Percentiles rank a stretch among this genome's conserved stretches.
These are phyloP conservation scores for Fusarium falciforme DNA, from an alignment of 2,329 filamentous ascomycete genomes.

Conservation along the genomic window DNA sequence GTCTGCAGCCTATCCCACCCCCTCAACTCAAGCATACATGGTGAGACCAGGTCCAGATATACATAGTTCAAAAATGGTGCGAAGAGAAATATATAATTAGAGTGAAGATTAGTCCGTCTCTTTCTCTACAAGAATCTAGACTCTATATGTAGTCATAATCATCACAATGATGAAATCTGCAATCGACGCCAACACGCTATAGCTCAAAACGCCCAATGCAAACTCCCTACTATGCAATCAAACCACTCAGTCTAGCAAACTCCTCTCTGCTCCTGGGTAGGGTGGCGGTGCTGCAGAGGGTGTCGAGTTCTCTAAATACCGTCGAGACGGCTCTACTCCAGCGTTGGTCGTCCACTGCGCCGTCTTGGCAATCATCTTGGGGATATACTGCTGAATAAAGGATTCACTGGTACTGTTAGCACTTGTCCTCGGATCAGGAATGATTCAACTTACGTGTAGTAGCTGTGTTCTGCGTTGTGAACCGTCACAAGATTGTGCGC, in stretches of 20 bases:
- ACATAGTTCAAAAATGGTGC: too few species aligned
- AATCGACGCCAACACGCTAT: constrained; percentile 6
- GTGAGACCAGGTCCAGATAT: too few species aligned
- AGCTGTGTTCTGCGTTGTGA: constrained; percentile 84
- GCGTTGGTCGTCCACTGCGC: constrained; percentile 48
- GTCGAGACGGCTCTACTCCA: constrained; percentile 12
- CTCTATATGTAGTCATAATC: constrained; percentile 19
- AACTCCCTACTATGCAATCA: constrained; percentile 31
- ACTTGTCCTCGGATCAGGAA: not conserved
- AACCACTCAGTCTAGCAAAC: constrained; percentile 38
- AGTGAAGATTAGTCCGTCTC: not conserved
- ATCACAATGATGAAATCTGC: not conserved
- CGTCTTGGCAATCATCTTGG: constrained; percentile 72
- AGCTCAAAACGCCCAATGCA: not conserved
- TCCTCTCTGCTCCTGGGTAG: constrained; percentile 22
- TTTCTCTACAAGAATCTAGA: constrained; percentile 21
- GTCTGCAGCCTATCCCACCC: too few species aligned
- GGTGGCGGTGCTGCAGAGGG: constrained; percentile 23
- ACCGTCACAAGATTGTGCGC: constrained; percentile 89
- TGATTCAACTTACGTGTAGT: constrained; percentile 72
- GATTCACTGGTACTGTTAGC: constrained; percentile 67
- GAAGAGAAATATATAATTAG: not conserved
- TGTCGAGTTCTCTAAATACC: constrained; percentile 5
- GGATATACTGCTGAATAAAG: constrained; percentile 82
- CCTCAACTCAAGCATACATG: too few species aligned